These are phyloP conservation scores for Helianthus tuberosus DNA, from an alignment of 129 eudicot species.

Conservation along the genomic window DNA sequence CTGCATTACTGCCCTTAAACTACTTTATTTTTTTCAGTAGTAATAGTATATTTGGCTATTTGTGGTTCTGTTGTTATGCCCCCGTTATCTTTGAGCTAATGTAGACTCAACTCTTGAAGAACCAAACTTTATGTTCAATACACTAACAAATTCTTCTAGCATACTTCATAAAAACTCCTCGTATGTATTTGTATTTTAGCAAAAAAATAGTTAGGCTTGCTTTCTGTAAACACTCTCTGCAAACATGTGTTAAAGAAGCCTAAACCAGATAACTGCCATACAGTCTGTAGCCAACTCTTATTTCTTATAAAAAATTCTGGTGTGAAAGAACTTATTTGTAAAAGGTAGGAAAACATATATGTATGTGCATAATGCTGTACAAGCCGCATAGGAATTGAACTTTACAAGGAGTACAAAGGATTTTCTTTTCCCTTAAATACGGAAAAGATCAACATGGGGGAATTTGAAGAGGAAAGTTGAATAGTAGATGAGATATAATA, in stretches of 20 bases:
- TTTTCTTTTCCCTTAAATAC: background rate
- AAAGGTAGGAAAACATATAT: background rate
- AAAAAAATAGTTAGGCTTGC: background rate
- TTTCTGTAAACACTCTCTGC: constrained; percentile 17
- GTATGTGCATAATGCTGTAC: background rate
- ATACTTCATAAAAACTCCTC: background rate
- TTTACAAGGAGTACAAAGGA: background rate
- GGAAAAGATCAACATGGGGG: no score
- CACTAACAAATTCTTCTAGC: background rate
- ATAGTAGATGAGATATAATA: no score
- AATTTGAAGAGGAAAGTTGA: no score
- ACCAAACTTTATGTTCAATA: constrained; percentile 14
- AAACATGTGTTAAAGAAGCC: constrained; percentile 1
- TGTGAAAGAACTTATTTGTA: background rate
- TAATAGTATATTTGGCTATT: background rate
- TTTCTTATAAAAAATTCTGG: background rate
- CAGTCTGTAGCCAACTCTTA: background rate
- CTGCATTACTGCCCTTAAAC: constrained; percentile 16
- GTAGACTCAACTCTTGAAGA: background rate
- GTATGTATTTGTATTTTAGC: background rate
- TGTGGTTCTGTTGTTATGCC: constrained; percentile 5
- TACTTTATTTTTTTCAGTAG: background rate
- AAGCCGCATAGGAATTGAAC: no score
- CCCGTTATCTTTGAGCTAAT: background rate
- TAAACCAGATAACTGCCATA: background rate